Conservation (phyloP, 768 basidiomycete genomes). For the Favolaschia claudopus region DNA sequence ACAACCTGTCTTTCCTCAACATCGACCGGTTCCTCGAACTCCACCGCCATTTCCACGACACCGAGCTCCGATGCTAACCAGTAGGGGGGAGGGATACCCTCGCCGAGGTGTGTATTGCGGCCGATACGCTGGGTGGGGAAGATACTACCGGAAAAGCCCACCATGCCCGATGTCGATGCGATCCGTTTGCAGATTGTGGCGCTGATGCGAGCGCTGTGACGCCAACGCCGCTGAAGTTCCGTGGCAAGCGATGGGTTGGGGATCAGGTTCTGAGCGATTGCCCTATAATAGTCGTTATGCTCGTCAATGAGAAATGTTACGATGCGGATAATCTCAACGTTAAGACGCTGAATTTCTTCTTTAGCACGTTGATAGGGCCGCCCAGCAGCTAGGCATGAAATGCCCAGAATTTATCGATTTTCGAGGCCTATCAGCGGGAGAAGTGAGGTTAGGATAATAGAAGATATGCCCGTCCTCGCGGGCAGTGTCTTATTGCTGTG, state of each 20-base stretch:
- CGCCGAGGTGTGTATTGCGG: background rate
- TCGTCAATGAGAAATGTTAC: constrained; percentile 37
- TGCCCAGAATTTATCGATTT: no score
- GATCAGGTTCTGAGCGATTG: background rate
- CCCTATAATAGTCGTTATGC: background rate
- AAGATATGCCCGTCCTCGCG: no score
- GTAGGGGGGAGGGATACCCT: no score
- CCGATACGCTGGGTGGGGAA: background rate
- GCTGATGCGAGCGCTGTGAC: background rate
- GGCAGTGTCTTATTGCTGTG: no score
- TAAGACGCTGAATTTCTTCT: constrained; percentile 40
- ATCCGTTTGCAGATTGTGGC: background rate
- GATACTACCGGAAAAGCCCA: background rate
- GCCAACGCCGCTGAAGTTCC: background rate
- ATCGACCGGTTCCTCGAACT: no score
- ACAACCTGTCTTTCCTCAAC: no score
- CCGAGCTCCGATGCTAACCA: no score
- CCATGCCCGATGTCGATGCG: background rate
- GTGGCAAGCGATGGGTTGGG: background rate
- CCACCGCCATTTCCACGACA: no score
- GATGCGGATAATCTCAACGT: constrained; percentile 41
- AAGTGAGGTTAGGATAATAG: no score
- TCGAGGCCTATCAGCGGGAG: no score
- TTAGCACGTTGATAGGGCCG: constrained; percentile 33
- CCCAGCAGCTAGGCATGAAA: no score